phyloP scores from a whole-genome alignment of 2,329 filamentous ascomycete species.

The Aulographum hederae region DNA sequence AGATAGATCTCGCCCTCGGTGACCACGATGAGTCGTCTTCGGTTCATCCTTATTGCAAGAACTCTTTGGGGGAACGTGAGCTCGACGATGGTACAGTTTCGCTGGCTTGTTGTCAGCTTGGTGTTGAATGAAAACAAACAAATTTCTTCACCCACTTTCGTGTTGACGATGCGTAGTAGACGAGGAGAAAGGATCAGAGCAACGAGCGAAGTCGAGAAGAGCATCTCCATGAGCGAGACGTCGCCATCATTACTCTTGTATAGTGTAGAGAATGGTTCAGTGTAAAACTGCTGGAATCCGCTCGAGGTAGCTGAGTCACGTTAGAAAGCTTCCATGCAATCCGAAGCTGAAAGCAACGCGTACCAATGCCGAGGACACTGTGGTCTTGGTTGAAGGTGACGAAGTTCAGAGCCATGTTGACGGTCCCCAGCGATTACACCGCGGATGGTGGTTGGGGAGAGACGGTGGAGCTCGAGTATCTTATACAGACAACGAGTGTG shows the following conservation, averaged over 20 bases:
- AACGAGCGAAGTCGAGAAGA: conserved; percentile 93
- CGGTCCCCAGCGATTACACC: no score
- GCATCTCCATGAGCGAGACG: conserved; percentile 93
- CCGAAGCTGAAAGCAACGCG: neutral
- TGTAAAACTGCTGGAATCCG: conserved; percentile 92
- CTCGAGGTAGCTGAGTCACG: conserved; percentile 55
- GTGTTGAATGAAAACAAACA: conserved; percentile 1
- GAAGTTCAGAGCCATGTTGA: conserved; percentile 72
- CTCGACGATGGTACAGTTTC: conserved; percentile 83
- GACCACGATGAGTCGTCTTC: conserved; percentile 83
- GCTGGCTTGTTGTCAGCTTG: no score
- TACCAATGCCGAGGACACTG: conserved; percentile 81
- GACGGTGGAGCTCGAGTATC: no score
- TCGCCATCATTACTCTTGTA: conserved; percentile 91
- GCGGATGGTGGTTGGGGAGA: no score
- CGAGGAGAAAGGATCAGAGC: conserved; percentile 83
- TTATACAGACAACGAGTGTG: no score
- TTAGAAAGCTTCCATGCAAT: conserved; percentile 1
- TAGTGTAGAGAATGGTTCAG: conserved; percentile 86
- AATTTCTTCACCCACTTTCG: conserved; percentile 45
- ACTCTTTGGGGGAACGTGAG: conserved; percentile 97
- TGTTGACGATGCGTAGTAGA: conserved; percentile 90
- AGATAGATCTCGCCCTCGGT: conserved; percentile 94
- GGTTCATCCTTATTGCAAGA: conserved; percentile 79
- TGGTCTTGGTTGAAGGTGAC: conserved; percentile 99